A percentile compares a stretch with the other conserved stretches of the same genome.
These are phyloP conservation scores for Salisapilia sapeloensis DNA, from an alignment of 352 stramenopile species.

Conservation along the genomic window DNA sequence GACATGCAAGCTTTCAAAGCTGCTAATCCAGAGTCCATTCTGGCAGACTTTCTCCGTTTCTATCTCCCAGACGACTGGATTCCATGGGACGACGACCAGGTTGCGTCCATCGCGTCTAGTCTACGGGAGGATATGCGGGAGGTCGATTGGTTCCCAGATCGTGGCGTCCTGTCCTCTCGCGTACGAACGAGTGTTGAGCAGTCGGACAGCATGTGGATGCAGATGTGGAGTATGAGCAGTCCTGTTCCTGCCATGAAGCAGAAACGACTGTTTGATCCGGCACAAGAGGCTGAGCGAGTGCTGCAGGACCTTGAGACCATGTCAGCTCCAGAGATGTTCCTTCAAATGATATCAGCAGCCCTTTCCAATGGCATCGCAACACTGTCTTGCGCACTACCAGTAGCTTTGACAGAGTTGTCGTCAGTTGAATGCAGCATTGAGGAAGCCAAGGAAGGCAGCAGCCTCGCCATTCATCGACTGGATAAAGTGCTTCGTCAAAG, in stretches of 20 bases:
- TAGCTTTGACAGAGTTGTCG: slow-evolving; percentile 12
- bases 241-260: slow-evolving; percentile 38
- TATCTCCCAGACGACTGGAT: slow-evolving; percentile 77
- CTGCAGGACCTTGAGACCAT: slow-evolving; percentile 75
- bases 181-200: slow-evolving; percentile 39
- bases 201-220: slow-evolving; percentile 43
- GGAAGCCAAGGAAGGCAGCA: slow-evolving; percentile 13
- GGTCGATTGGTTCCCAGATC: slow-evolving; percentile 48
- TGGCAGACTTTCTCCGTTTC: slow-evolving; percentile 72
- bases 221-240: slow-evolving; percentile 47
- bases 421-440: slow-evolving; percentile 15
- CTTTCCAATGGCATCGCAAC: slow-evolving; percentile 40
- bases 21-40: slow-evolving; percentile 38
- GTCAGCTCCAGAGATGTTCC: slow-evolving; percentile 55
- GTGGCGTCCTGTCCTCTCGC: slow-evolving; percentile 54
- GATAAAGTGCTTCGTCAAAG: slow-evolving; percentile 49
- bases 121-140: slow-evolving; percentile 22
- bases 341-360: slow-evolving; percentile 50
- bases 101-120: slow-evolving; percentile 4
- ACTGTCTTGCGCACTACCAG: slow-evolving; percentile 24
- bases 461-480: slow-evolving; percentile 28
- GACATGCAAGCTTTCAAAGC: slow-evolving; percentile 81
- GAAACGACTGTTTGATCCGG: slow-evolving; percentile 46
- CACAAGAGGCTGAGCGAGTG: slow-evolving; percentile 62
- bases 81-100: slow-evolving; percentile 11